A percentile compares a stretch with the other conserved stretches of the same genome.
Evolutionary conservation across 2,329 filamentous ascomycete species (phyloP).

Genomic region (Pseudogymnoascus sp.): DNA sequence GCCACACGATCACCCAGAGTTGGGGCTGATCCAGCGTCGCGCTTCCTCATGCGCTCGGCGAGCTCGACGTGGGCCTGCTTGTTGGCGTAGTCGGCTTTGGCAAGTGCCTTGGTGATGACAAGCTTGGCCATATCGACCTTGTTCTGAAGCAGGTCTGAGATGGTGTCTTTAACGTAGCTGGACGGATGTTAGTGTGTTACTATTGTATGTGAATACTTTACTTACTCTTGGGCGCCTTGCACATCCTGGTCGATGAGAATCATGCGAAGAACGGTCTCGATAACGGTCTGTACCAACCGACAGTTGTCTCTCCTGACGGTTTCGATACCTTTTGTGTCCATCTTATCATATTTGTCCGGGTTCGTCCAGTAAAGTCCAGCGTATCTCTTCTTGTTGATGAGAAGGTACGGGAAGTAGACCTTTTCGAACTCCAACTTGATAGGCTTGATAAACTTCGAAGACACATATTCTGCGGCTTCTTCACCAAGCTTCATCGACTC

Average conservation of each 20-base stretch:
- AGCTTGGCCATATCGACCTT: slow-evolving; percentile 98
- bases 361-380: slow-evolving; percentile 97
- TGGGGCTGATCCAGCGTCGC: slow-evolving; percentile 88
- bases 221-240: slow-evolving; percentile 85
- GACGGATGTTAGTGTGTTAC: slow-evolving; percentile 33
- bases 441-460: slow-evolving; percentile 85
- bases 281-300: slow-evolving; percentile 88
- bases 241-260: slow-evolving; percentile 90
- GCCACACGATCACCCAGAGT: slow-evolving; percentile 91
- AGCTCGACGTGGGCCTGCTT: slow-evolving; percentile 97
- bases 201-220: slow-evolving; percentile 29
- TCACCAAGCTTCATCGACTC: slow-evolving; percentile 94
- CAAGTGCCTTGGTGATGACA: slow-evolving; percentile 94
- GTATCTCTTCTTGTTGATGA: slow-evolving; percentile 99
- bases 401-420: slow-evolving; percentile 92
- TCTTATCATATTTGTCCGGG: slow-evolving; percentile 92
- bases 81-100: slow-evolving; percentile 79
- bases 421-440: slow-evolving; percentile 99
- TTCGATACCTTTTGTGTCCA: slow-evolving; percentile 99
- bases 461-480: slow-evolving; percentile 82
- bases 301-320: slow-evolving; percentile 97
- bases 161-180: slow-evolving; percentile 93
- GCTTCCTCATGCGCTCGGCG: slow-evolving; percentile 92
- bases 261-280: slow-evolving; percentile 93
- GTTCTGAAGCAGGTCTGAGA: slow-evolving; percentile 91